Conservation (phyloP, 805 yeast species). For the Candida palmyrensis region DNA sequence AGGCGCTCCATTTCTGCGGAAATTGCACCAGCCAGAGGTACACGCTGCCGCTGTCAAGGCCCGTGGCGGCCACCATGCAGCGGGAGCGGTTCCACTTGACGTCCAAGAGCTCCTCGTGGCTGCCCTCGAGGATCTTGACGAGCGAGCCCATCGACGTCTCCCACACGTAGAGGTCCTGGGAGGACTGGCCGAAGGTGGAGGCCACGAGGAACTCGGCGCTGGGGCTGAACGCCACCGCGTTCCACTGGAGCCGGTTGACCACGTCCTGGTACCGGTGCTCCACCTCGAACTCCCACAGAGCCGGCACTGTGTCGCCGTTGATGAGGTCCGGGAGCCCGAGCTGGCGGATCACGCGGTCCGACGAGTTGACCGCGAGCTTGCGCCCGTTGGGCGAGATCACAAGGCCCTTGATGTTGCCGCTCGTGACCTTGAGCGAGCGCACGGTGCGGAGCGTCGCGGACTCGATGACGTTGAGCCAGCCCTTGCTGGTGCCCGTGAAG, state of each 20-base stretch:
- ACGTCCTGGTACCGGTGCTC: slow-evolving; percentile 88
- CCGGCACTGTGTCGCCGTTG: slow-evolving; percentile 12
- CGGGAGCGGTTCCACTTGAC: slow-evolving; percentile 80
- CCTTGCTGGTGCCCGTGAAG: slow-evolving; percentile 76
- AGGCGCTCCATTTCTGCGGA: slow-evolving; percentile 93
- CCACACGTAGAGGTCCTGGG: slow-evolving; percentile 90
- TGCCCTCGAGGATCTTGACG: slow-evolving; percentile 84
- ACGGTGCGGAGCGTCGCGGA: slow-evolving; percentile 29
- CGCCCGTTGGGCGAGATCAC: slow-evolving; percentile 54
- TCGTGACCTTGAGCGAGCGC: slow-evolving; percentile 52
- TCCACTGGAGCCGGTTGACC: slow-evolving; percentile 87
- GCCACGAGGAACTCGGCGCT: slow-evolving; percentile 83
- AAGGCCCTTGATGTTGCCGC: slow-evolving; percentile 67
- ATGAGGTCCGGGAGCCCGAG: slow-evolving; percentile 42
- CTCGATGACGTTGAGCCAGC: slow-evolving; percentile 56
- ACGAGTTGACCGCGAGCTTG: slow-evolving; percentile 67
- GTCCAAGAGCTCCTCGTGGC: slow-evolving; percentile 80
- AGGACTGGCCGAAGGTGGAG: slow-evolving; percentile 73
- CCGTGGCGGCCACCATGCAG: slow-evolving; percentile 76
- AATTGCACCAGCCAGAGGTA: slow-evolving; percentile 77
- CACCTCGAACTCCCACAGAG: slow-evolving; percentile 50
- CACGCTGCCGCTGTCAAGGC: slow-evolving; percentile 77
- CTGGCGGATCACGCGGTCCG: slow-evolving; percentile 73
- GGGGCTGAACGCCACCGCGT: slow-evolving; percentile 67
- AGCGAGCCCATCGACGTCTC: slow-evolving; percentile 86